Evolutionary conservation across 2,329 filamentous ascomycete species (phyloP).

Genomic region (Botrytis medusae): DNA sequence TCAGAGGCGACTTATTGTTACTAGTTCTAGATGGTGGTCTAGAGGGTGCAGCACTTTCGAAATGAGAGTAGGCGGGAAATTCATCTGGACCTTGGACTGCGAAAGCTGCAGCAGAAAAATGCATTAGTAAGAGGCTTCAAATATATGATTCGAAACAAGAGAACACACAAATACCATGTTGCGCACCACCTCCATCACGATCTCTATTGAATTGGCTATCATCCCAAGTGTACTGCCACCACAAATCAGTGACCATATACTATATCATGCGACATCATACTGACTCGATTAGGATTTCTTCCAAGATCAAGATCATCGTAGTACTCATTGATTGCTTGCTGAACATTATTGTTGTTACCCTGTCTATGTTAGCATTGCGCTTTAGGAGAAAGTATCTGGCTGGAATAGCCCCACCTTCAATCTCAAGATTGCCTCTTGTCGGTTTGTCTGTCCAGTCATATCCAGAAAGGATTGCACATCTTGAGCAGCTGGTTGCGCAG

Average conservation of each 20-base stretch:
- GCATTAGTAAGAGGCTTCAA: neutral
- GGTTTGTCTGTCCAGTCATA: constrained; percentile 17
- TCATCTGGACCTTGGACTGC: constrained; percentile 23
- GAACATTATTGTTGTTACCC: constrained; percentile 49
- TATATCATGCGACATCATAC: neutral
- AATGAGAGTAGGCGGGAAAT: constrained; percentile 16
- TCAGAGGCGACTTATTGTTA: constrained; percentile 57
- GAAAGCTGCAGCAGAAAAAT: constrained; percentile 6
- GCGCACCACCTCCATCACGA: constrained; percentile 49
- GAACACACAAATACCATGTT: constrained; percentile 48
- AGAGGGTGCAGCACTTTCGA: constrained; percentile 41
- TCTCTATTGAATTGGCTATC: constrained; percentile 54
- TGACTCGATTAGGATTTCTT: constrained; percentile 41
- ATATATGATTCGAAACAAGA: neutral
- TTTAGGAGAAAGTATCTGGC: neutral
- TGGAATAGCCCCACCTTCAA: constrained; percentile 9
- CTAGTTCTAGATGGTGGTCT: constrained; percentile 60
- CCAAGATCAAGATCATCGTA: constrained; percentile 47
- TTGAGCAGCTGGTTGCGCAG: constrained; percentile 19
- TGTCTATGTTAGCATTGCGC: constrained; percentile 32
- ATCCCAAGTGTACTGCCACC: constrained; percentile 52
- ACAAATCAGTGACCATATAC: neutral
- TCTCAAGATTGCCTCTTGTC: constrained; percentile 19
- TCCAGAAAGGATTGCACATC: constrained; percentile 19
- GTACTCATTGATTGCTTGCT: constrained; percentile 53